Conservation (phyloP, 257 asterid species). For the Petrea volubilis region DNA sequence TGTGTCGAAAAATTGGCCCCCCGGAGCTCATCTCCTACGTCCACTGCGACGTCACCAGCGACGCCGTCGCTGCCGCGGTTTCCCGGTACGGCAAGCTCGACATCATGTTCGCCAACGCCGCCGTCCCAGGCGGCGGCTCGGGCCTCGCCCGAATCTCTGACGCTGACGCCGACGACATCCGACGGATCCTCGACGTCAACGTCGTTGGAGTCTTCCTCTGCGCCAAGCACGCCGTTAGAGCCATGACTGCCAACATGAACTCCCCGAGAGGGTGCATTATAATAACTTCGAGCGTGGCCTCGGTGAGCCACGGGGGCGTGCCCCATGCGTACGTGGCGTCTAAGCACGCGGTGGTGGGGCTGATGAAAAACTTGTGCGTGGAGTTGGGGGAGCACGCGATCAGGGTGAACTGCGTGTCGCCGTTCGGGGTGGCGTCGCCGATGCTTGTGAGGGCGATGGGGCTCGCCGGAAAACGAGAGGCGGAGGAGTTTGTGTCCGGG, state of each 20-base stretch:
- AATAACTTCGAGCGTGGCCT: constrained; percentile 30
- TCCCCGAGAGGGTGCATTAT: constrained; percentile 38
- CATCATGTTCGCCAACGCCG: constrained; percentile 49
- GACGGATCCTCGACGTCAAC: constrained; percentile 36
- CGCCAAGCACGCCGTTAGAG: constrained; percentile 45
- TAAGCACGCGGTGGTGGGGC: constrained; percentile 35
- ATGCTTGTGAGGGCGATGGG: neutral
- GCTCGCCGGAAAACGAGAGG: neutral
- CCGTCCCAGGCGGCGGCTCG: constrained; percentile 1
- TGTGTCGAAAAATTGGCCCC: constrained; percentile 18
- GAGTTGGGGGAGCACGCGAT: constrained; percentile 37
- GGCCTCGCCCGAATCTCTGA: neutral
- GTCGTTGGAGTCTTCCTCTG: constrained; percentile 35
- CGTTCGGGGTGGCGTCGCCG: constrained; percentile 31
- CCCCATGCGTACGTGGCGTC: constrained; percentile 29
- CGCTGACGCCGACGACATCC: constrained; percentile 15
- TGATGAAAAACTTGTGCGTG: constrained; percentile 24
- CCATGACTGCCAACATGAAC: too few relatives aligned
- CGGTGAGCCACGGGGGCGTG: constrained; percentile 16
- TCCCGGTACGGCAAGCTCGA: constrained; percentile 43
- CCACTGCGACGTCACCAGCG: constrained; percentile 43
- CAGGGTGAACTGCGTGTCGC: constrained; percentile 32
- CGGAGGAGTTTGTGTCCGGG: constrained; percentile 22
- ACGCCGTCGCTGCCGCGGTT: constrained; percentile 29
- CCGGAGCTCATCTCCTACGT: constrained; percentile 25